phyloP scores from a whole-genome alignment of 805 yeast species.

The Grigorovia humatica region DNA sequence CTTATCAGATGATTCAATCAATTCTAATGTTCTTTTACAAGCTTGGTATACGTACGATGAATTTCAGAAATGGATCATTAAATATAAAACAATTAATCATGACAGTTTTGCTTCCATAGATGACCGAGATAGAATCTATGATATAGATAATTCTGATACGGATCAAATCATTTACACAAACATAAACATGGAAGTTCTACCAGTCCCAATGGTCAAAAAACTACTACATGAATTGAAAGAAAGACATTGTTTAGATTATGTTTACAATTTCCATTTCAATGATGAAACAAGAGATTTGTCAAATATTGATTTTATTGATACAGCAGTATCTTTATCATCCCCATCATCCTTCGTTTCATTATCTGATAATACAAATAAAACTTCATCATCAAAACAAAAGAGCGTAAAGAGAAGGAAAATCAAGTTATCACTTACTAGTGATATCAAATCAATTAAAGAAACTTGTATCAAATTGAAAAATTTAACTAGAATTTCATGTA shows the following conservation, averaged over 20 bases:
- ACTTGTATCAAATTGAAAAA: slow-evolving; percentile 16
- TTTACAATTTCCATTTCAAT: background rate
- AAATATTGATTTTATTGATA: background rate
- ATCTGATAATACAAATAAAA: background rate
- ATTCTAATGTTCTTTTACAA: slow-evolving; percentile 13
- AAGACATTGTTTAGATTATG: background rate
- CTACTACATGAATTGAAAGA: background rate
- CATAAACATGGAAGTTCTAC: background rate
- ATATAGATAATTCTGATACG: background rate
- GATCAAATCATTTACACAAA: background rate
- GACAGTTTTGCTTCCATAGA: slow-evolving; percentile 1
- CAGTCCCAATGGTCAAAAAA: background rate
- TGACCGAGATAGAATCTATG: background rate
- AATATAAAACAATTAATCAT: slow-evolving; percentile 6
- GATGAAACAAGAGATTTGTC: background rate
- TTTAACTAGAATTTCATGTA: slow-evolving; percentile 10
- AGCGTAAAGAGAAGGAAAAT: background rate
- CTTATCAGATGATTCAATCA: background rate
- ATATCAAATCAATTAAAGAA: background rate
- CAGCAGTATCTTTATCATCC: background rate
- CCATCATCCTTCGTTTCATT: background rate
- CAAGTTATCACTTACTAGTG: background rate
- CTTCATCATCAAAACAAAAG: background rate
- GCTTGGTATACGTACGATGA: slow-evolving; percentile 22
- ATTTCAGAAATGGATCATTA: slow-evolving; percentile 15